These are phyloP conservation scores for Epithemia pelagica DNA, from an alignment of 108 stramenopile species.

Conservation along the genomic window DNA sequence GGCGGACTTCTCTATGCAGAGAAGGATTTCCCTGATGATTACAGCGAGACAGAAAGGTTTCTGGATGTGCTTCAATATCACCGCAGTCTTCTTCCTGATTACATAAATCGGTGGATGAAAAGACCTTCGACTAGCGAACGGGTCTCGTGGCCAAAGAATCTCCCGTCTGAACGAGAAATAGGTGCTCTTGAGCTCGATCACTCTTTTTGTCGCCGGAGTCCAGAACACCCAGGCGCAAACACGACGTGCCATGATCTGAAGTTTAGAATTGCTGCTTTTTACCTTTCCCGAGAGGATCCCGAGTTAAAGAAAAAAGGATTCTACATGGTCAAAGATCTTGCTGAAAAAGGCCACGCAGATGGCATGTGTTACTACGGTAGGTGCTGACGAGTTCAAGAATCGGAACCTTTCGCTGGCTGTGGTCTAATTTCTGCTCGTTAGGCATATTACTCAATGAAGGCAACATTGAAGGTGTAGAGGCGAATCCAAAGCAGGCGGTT, in stretches of 20 bases:
- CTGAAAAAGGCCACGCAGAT: conserved; percentile 22
- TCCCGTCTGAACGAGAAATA: conserved; percentile 9
- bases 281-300: not conserved
- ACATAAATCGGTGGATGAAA: conserved; percentile 2
- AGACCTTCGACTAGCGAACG: not conserved
- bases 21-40: no score
- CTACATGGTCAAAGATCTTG: conserved; percentile 15
- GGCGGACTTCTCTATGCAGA: no score
- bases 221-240: not conserved
- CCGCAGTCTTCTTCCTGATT: conserved; percentile 4
- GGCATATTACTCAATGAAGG: conserved; percentile 48
- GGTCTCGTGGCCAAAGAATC: conserved; percentile 5
- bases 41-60: conserved; percentile 6
- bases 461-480: conserved; percentile 27
- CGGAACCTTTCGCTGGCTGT: not conserved
- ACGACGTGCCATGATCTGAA: conserved; percentile 12
- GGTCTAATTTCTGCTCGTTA: conserved; percentile 7
- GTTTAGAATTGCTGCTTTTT: conserved; percentile 18
- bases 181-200: conserved; percentile 10
- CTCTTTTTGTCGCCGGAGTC: not conserved
- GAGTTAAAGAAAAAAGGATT: conserved; percentile 6
- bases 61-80: conserved; percentile 1
- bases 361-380: conserved; percentile 26
- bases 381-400: not conserved
- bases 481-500: conserved; percentile 36